Base-by-base conservation (phyloP, 768 basidiomycete genomes). In the Pluteus cervinus region DNA sequence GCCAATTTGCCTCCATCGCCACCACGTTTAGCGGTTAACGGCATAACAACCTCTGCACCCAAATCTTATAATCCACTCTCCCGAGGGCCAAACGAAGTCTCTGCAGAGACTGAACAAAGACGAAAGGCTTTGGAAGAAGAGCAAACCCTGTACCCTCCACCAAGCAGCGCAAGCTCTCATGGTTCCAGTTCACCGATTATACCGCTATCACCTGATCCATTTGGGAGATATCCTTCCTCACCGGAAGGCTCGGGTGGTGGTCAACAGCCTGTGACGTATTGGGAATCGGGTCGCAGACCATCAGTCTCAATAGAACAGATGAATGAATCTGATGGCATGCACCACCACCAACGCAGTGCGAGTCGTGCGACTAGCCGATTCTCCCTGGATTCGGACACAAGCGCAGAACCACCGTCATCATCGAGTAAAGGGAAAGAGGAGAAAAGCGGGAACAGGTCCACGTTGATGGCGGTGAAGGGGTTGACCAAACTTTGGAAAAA, bases 161-260 rank as follows among this genome's bases (percentile, higher is more conserved):
- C 12, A 14, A 10, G 18, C 43, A 42, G 9, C 41, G 42, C 37
- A 49, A 52, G 36, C 47, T 42, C 37, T 52, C 39, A 24, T 42
- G 8, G 15, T 48, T 21, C 43, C 61, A 7, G 67, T 28, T 78
- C 79, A 2, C 81, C 83, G 15, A 51, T 81, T n/a, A 83, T 88
- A 39, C 87, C 87, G 25, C 63, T 87, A n/a, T 84, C 85, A 7
- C 83, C 86, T 6, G 86, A 89, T 60, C 86, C 86, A 18, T 88
- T 89, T 50, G 79, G 81, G 8, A 72, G 85, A 18, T 81, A 73
- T 49, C 68, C 85, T 22, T 86, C 83, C 3, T 47, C 63, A 12
- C 55, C 65, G 20, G 49, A 61, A 21, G 36, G 44, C 10, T 41
- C 47, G 17, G 44, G 39, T 14, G 37, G 44, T 29, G 26, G 48